phyloP scores from a whole-genome alignment of 805 yeast genomes.

The Debaryomyces maramus region DNA sequence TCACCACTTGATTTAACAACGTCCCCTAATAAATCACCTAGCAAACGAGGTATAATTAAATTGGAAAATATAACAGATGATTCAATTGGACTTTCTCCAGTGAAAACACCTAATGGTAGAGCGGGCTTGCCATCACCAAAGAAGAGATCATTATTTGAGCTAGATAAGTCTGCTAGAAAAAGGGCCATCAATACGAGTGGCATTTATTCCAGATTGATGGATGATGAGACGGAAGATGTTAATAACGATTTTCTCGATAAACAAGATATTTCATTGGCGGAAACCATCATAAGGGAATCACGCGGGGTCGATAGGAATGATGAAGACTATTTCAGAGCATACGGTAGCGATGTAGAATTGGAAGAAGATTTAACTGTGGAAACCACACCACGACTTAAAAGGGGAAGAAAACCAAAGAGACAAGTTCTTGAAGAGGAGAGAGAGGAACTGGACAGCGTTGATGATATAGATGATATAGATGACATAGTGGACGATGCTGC shows the following conservation, averaged over 20 bases:
- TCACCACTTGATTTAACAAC: not conserved
- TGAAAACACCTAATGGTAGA: constrained; percentile 42
- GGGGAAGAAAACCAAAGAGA: constrained; percentile 4
- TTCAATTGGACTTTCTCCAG: constrained; percentile 21
- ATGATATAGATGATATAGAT: constrained; percentile 12
- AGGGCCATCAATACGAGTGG: constrained; percentile 40
- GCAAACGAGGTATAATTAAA: constrained; percentile 13
- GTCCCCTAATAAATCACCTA: constrained; percentile 12
- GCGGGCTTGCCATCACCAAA: constrained; percentile 49
- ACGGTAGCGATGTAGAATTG: constrained; percentile 24
- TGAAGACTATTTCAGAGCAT: constrained; percentile 9
- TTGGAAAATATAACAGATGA: not conserved
- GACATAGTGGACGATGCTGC: constrained; percentile 9
- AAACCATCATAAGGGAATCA: constrained; percentile 30
- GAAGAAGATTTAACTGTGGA: constrained; percentile 19
- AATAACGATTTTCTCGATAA: constrained; percentile 27
- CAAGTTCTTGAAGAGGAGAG: not conserved
- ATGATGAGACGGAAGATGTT: constrained; percentile 32
- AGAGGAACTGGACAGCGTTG: constrained; percentile 4
- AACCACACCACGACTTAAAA: not conserved
- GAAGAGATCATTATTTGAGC: constrained; percentile 33
- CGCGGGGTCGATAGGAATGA: constrained; percentile 10
- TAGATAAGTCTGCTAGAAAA: constrained; percentile 50
- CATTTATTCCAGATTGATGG: constrained; percentile 30
- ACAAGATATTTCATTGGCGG: constrained; percentile 48